Conservation (phyloP, 805 yeast genomes). For the Pichia deserticola region DNA sequence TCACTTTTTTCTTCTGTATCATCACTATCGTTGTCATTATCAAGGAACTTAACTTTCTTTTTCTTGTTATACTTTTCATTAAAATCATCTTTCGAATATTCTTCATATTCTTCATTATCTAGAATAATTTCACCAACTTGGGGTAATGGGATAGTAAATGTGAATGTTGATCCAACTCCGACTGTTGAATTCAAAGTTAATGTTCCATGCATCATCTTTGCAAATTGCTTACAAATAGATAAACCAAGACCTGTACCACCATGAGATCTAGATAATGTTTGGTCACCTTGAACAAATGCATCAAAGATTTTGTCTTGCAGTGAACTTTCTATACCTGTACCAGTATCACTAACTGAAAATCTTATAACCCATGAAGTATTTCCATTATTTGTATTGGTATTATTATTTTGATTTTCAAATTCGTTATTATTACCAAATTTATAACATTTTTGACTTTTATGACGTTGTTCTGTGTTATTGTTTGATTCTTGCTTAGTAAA, state of each 20-base stretch:
- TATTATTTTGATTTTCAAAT: neutral
- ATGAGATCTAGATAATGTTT: constrained; percentile 78
- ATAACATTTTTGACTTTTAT: constrained; percentile 11
- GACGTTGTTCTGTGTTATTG: constrained; percentile 13
- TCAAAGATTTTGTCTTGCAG: constrained; percentile 83
- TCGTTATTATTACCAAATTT: constrained; percentile 16
- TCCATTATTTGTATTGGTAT: constrained; percentile 25
- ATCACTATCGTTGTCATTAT: constrained; percentile 5
- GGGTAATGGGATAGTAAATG: constrained; percentile 67
- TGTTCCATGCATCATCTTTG: constrained; percentile 79
- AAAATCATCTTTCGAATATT: constrained; percentile 60
- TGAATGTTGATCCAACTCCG: constrained; percentile 81
- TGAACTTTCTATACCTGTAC: constrained; percentile 86
- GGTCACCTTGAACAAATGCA: constrained; percentile 97
- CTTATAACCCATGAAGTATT: constrained; percentile 46
- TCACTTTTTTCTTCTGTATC: constrained; percentile 2
- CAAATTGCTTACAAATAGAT: constrained; percentile 82
- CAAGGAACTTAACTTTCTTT: constrained; percentile 32
- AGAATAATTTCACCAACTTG: constrained; percentile 52
- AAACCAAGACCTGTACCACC: constrained; percentile 97
- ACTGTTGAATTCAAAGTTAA: constrained; percentile 64
- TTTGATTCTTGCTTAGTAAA: constrained; percentile 15
- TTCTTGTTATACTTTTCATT: constrained; percentile 48
- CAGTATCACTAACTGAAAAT: constrained; percentile 79
- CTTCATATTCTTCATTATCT: constrained; percentile 23